Base-by-base conservation (phyloP, 768 basidiomycete genomes). In the Sporobolomyces phaffii region DNA sequence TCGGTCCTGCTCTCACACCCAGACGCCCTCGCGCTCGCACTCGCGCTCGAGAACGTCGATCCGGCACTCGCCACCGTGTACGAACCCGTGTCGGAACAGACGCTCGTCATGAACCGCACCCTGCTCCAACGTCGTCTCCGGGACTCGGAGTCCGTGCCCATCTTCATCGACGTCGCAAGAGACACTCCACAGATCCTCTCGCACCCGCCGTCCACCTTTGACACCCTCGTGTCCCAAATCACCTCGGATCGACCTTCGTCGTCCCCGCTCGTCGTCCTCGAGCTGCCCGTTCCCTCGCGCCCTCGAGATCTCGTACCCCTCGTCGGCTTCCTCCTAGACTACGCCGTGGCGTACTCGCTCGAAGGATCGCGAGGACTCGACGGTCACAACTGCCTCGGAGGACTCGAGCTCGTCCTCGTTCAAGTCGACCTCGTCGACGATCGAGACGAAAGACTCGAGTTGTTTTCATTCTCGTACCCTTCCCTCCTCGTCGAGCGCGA, bases 271-370 rank as follows among this genome's bases (percentile, higher is more conserved):
- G 22, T 62, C 20, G 6, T 33, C 17, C 54, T 65, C 50, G 9
- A 14, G 53, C 33, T 10, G n/a, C 28, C 26, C 34, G 3, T 47
- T 1, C 29, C 43, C 4, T 14, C 22, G 14, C 3, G 38, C 40
- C 44, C 68, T 51, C 49, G 26, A 40, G 31, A 17, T 28, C 33
- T 62, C 17, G 48, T 70, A 5, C n/a, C 48, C 2, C 24, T 61
- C 18, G 60, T 62, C 17, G 68, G 68, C 0, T 41, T 36, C 38
- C 50, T 65, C 5, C 49, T 70, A 41, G 68, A 70, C 24, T 70
- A 70, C 14, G 22, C 54, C 1, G 36, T 65, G 17, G 54, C 50
- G 0, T 70, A 70, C 60, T 26, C 29, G 22, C 4, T 65, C 24
- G 26, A 8, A 17, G 18, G 17, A 14, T 24, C 3, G 26, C 38